Conservation (phyloP, 345 rosid genomes). For the Acer yangbiense region DNA sequence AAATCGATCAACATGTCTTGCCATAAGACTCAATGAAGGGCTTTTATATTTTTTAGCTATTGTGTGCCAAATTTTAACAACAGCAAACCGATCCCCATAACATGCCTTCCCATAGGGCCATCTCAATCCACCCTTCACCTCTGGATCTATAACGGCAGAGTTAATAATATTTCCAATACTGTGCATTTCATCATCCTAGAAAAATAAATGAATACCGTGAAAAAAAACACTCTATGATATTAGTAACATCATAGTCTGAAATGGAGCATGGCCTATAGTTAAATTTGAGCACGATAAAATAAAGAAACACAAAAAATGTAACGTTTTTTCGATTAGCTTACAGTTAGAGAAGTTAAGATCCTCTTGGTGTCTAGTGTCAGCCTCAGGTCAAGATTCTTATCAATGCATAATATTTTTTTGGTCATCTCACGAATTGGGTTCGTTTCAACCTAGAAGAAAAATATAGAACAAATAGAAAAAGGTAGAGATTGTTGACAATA, state of each 20-base stretch:
- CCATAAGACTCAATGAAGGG: conserved; percentile 46
- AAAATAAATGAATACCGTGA: neutral
- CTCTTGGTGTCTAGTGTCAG: neutral
- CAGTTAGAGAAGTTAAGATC: no score
- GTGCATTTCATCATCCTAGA: conserved; percentile 61
- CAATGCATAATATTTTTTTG: conserved; percentile 43
- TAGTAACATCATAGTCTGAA: neutral
- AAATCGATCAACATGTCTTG: conserved; percentile 57
- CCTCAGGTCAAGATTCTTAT: conserved; percentile 69
- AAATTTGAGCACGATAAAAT: no score
- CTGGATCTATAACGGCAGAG: conserved; percentile 55
- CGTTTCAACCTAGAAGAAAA: conserved; percentile 39
- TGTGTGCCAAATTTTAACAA: conserved; percentile 53
- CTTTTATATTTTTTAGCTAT: conserved; percentile 35
- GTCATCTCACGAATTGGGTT: conserved; percentile 35
- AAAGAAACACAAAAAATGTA: no score
- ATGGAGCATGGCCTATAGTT: conserved; percentile 39
- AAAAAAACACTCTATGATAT: no score
- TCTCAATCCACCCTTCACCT: conserved; percentile 67
- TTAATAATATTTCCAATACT: conserved; percentile 44
- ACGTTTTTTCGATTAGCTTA: no score
- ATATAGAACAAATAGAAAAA: neutral
- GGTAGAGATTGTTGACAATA: no score
- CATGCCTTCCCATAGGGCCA: conserved; percentile 54
- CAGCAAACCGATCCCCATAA: conserved; percentile 40